Evolutionary conservation across 176 grass and related monocot genomes (phyloP).

Genomic region (Musa acuminata): DNA sequence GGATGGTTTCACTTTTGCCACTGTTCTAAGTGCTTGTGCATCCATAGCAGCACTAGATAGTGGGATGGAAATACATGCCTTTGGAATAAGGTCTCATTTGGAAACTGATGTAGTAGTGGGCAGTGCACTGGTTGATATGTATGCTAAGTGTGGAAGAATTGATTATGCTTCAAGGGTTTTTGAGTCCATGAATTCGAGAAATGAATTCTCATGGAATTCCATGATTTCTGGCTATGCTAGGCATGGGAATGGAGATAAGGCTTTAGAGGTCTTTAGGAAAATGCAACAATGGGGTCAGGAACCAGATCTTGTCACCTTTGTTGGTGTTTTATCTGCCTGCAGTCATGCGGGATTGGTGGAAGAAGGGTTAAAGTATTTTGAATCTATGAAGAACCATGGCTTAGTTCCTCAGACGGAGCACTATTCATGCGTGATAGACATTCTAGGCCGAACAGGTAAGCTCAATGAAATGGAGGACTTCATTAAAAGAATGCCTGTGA

Average conservation of each 20-base stretch:
- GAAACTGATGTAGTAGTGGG: conserved; percentile 58
- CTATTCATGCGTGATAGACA: conserved; percentile 72
- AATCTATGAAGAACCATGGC: conserved; percentile 39
- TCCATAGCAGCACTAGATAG: conserved; percentile 55
- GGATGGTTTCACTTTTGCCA: conserved; percentile 65
- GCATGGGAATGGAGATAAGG: conserved; percentile 59
- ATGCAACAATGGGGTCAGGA: conserved; percentile 36
- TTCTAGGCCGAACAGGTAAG: conserved; percentile 62
- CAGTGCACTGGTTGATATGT: conserved; percentile 78
- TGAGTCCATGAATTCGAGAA: conserved; percentile 45
- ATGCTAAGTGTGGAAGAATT: conserved; percentile 72
- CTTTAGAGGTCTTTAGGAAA: conserved; percentile 57
- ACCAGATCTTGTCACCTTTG: conserved; percentile 67
- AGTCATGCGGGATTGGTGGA: conserved; percentile 84
- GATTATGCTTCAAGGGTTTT: conserved; percentile 75
- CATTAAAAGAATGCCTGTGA: conserved; percentile 67
- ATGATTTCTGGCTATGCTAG: conserved; percentile 85
- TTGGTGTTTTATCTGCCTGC: conserved; percentile 68
- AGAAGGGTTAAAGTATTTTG: conserved; percentile 54
- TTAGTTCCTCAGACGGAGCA: conserved; percentile 61
- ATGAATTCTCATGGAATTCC: conserved; percentile 80
- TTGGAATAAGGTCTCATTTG: conserved; percentile 53
- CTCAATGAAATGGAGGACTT: conserved; percentile 59
- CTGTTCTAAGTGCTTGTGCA: conserved; percentile 60
- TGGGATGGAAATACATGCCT: conserved; percentile 79